Evolutionary conservation across 2,329 filamentous ascomycete species (phyloP), one percentile per base, ranked within the genome.

Genomic region (Ophiostoma quercus): DNA sequence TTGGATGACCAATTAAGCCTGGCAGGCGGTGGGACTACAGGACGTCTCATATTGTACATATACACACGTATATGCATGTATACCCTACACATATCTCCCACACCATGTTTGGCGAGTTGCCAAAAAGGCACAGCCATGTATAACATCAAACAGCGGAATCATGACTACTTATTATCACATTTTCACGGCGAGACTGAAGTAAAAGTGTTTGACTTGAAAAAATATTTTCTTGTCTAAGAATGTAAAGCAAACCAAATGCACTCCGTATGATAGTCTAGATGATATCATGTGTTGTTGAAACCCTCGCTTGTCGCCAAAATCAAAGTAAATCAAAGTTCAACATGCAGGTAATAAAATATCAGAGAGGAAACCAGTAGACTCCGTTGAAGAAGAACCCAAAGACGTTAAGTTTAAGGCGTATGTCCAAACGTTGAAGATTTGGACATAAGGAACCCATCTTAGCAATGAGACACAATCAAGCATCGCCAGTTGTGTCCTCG

Each of bases 401-500:
- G 60, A 25, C 62, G 73, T 32, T 72, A 74, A 16, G 29, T 51
- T 22, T 34, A 39, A 32, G 9, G 37, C 34, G 4, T 72, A 14
- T 9, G 47, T 22, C 19, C 11, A 65, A n/a, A 67, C 16, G 66
- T 51, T 54, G 39, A 67, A 67, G 19, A 41, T 29, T 51, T 51
- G 22, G 32, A 39, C 39, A 16, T 29, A 7, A 32, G 14, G 2
- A 1, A 62, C 22, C 57, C 57, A 32, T 25, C 3, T 2, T 8
- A 14, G 60, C 5, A 14, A 4, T 29, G 29, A 19, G 5, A 22
- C 9, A 32, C 62, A 22, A 32, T 37, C 66, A 70, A 43, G 67
- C 51, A 5, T 71, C 77, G 32, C 76, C 77, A 1, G 81, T 84
- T 19, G 83, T 85, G 74, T 85, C 84, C 79, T 92, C 91, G 8